A percentile compares a stretch with the other conserved stretches of the same genome.
phyloP scores from a whole-genome alignment of 2,329 filamentous ascomycete species.

The Trichoderma hamatum region DNA sequence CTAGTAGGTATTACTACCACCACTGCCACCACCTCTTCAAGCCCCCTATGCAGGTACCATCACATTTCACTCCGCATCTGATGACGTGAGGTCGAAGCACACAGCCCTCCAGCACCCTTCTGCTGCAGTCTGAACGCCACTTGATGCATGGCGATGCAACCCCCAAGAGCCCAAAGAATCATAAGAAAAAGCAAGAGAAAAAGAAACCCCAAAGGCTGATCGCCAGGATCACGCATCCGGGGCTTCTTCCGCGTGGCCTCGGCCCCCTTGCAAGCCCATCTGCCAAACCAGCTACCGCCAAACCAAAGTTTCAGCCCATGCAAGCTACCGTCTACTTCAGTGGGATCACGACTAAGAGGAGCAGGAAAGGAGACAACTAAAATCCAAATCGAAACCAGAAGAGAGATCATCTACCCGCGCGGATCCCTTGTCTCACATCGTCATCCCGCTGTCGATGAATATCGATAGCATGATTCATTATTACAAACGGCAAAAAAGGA shows the following conservation, averaged over 20 bases:
- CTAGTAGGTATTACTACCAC: too few relatives aligned
- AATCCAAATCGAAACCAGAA: neutral
- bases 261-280: conserved; percentile 16
- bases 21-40: neutral
- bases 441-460: neutral
- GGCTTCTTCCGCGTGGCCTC: conserved; percentile 10
- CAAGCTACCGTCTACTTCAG: neutral
- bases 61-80: neutral
- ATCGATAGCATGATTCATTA: neutral
- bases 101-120: neutral
- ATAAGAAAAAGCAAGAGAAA: neutral
- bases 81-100: neutral
- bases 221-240: conserved; percentile 15
- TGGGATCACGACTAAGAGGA: neutral
- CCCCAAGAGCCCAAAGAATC: neutral
- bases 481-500: neutral
- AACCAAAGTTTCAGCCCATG: conserved; percentile 19
- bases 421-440: neutral
- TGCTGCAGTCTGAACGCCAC: neutral
- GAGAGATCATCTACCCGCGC: neutral
- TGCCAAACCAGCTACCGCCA: conserved; percentile 21
- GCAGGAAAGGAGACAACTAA: neutral
- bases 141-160: neutral
- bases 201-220: neutral
- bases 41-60: neutral